Evolutionary conservation across 768 basidiomycete genomes (phyloP), one percentile per base, ranked within the genome.

Genomic region (Termitomyces titanicus): DNA sequence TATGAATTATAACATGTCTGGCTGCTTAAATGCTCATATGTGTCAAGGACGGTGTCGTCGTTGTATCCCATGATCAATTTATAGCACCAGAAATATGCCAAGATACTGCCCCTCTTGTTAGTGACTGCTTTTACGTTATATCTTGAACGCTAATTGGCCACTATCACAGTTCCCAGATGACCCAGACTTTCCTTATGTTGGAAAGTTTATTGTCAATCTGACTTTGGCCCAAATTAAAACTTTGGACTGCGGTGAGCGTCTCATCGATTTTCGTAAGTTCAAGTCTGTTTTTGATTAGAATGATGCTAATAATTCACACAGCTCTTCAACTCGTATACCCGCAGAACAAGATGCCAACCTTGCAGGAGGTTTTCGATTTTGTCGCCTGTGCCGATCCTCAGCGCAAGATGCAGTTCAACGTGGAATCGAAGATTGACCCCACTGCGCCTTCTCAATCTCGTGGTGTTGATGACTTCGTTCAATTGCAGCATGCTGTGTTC

Each of bases 31-130:
- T 39, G 22, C 33, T 52, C 20, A 31, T 27, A 20, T 38, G 20
- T 31, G 6, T 20, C 37, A 48, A 89, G 88, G 91, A 93, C 64
- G 88, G 87, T 13, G 78, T 79, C 47, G 84, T 88, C 15, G 75
- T 93, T 39, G 87, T 92, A 12, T 92, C 88, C 86, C 90, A 93
- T 62, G 90, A 93, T 68, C 83, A 85, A 68, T 71, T 72, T 40
- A 86, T 93, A 57, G 66, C 70, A 3, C 60, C 80, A 3, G 75
- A 74, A 34, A 93, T 92, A 66, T 92, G 90, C 66, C 62, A 64
- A 22, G 90, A 92, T 66, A 91, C 88, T 2, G 61, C 57, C 15
- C 86, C 89, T 44, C 82, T 66, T 35, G 88, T 89, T 64, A 49
- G 55, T 42, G 18, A 24, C 25, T 35, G 13, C 24, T 27, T 24